Conservation (phyloP, 352 stramenopile genomes). For the Globisporangium takayamanum region DNA sequence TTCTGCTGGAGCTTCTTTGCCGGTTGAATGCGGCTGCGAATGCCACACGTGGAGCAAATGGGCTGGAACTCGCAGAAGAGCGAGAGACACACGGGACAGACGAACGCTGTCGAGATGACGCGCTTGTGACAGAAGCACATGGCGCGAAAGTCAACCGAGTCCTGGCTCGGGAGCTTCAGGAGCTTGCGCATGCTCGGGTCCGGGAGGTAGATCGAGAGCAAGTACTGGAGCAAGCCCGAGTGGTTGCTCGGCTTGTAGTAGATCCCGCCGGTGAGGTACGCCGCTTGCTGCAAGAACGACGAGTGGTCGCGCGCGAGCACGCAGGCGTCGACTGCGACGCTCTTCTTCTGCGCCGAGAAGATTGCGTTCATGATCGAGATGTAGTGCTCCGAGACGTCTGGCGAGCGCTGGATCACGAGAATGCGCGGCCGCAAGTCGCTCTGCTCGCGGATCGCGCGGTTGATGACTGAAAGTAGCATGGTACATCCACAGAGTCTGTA, state of each 20-base stretch:
- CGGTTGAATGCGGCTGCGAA: constrained; percentile 74
- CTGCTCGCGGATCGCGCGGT: constrained; percentile 76
- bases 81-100: constrained; percentile 84
- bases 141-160: constrained; percentile 83
- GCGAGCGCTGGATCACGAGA: constrained; percentile 76
- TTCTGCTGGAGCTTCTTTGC: constrained; percentile 52
- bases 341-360: constrained; percentile 87
- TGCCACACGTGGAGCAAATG: constrained; percentile 84
- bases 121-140: constrained; percentile 88
- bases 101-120: constrained; percentile 76
- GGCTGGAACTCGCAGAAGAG: constrained; percentile 85
- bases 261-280: constrained; percentile 82
- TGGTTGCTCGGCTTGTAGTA: constrained; percentile 80
- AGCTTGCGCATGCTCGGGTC: constrained; percentile 74
- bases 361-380: constrained; percentile 90
- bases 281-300: constrained; percentile 84
- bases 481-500: neutral
- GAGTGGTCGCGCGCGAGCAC: constrained; percentile 71
- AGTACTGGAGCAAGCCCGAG: constrained; percentile 71
- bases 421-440: constrained; percentile 72
- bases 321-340: constrained; percentile 74
- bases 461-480: constrained; percentile 57
- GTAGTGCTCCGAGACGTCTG: constrained; percentile 83
- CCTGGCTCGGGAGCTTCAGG: constrained; percentile 77
- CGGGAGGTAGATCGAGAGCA: constrained; percentile 83